phyloP scores from a whole-genome alignment of 768 basidiomycete species.

The Hemileccinum rubropunctum region DNA sequence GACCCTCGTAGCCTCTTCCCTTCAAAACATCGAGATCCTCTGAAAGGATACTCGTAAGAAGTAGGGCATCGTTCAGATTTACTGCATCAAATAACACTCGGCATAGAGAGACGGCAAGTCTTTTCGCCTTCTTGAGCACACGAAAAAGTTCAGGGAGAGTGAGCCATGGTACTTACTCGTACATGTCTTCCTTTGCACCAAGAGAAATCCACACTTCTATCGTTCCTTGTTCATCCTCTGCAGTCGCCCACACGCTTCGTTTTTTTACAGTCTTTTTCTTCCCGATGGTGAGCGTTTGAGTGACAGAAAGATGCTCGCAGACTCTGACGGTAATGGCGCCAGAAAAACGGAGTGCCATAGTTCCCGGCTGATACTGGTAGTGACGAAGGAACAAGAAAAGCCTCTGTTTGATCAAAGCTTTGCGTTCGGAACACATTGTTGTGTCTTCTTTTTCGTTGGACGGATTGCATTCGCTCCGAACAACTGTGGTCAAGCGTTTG shows the following conservation, averaged over 20 bases:
- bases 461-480: slow-evolving; percentile 69
- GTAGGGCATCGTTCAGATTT: slow-evolving; percentile 77
- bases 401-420: slow-evolving; percentile 65
- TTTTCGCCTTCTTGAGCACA: slow-evolving; percentile 24
- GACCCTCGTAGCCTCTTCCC: slow-evolving; percentile 79
- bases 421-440: slow-evolving; percentile 44
- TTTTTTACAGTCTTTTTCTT: slow-evolving; percentile 43
- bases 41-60: slow-evolving; percentile 88
- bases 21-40: slow-evolving; percentile 81
- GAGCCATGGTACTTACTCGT: slow-evolving; percentile 61
- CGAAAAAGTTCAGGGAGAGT: not conserved
- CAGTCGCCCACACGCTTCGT: slow-evolving; percentile 68
- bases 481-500: slow-evolving; percentile 59
- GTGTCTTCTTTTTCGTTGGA: slow-evolving; percentile 45
- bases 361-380: slow-evolving; percentile 47
- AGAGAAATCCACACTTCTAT: slow-evolving; percentile 72
- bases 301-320: slow-evolving; percentile 58
- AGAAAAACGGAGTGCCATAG: slow-evolving; percentile 59
- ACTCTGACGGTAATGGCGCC: slow-evolving; percentile 63
- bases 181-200: slow-evolving; percentile 75
- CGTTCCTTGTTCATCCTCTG: slow-evolving; percentile 47
- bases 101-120: slow-evolving; percentile 80
- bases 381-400: slow-evolving; percentile 70
- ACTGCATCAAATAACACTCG: slow-evolving; percentile 69
- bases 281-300: slow-evolving; percentile 55